Evolutionary conservation across 192 early-diverging fungal species (phyloP).

Genomic region (Umbelopsis sp.): DNA sequence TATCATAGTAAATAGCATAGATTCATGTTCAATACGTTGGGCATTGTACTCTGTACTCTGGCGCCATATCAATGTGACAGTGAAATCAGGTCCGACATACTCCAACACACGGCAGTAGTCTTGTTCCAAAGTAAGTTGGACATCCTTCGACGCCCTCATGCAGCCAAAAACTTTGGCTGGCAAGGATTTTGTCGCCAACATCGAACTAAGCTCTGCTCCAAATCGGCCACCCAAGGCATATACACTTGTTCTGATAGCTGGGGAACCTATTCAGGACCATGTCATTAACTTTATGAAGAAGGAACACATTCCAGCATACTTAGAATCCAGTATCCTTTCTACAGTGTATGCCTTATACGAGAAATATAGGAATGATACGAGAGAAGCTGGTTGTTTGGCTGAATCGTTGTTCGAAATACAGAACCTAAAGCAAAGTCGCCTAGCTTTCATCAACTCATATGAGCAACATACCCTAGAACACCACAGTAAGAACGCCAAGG

Average conservation of each 20-base stretch:
- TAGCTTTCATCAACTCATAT: constrained; percentile 41
- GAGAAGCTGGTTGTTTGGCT: not conserved
- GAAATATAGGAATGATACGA: constrained; percentile 22
- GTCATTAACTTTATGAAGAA: constrained; percentile 43
- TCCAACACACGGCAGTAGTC: not conserved
- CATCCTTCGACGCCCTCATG: not conserved
- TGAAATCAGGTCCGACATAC: no score
- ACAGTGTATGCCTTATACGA: constrained; percentile 41
- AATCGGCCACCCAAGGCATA: not conserved
- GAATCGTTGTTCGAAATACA: constrained; percentile 7
- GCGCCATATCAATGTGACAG: no score
- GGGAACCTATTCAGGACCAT: constrained; percentile 48
- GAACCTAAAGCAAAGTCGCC: constrained; percentile 23
- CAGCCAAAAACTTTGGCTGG: not conserved
- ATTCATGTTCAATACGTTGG: no score
- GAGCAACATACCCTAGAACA: constrained; percentile 47
- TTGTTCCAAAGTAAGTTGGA: not conserved
- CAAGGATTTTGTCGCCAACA: constrained; percentile 17
- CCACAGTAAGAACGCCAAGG: constrained; percentile 53
- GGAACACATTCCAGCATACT: constrained; percentile 49
- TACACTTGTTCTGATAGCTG: constrained; percentile 36
- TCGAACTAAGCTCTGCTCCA: constrained; percentile 9
- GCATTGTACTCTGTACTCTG: no score
- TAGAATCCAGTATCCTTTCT: constrained; percentile 50
- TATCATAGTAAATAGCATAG: no score